Evolutionary conservation across 2,329 filamentous ascomycete genomes (phyloP), one percentile per base, ranked within the genome.

Genomic region (Neocucurbitaria cava): DNA sequence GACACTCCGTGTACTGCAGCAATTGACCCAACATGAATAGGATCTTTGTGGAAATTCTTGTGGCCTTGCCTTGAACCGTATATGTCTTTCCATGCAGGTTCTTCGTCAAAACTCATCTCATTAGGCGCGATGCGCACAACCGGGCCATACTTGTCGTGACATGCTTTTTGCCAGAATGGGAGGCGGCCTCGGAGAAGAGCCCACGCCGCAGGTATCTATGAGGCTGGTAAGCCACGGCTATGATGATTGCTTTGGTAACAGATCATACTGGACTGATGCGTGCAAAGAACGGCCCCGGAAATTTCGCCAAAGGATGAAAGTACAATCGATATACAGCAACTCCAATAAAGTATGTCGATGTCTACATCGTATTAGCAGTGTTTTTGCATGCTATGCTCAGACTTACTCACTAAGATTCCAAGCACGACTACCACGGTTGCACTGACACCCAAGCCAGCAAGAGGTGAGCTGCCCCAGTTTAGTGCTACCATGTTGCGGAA

Each of bases 381-480:
- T 40, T 2, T 8, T 30, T 43, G n/a, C 13, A 28, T 28, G 6
- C 10, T 9, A 18, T 18, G 5, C 5, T 18, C 5, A 5, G 6
- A 10, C n/a, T 5, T 43, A 43, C 41, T 43, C 24, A 43, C 41
- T 1, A 20, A 3, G 17, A 43, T 17, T 5, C 23, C 41, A 18
- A 43, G 15, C 41, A 72, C 11, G 65, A 62, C 1, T 81, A 82
- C 5, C 73, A 62, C 68, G 76, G 74, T 58, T 52, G 65, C 6
- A 68, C 67, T 7, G 54, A 70, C 52, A 15, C 41, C 41, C 41
- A 43, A 30, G 24, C 41, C n/a, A 18, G 41, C 23, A 20, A 43
- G 13, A 9, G 41, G 41, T 30, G 41, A 28, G 24, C 11, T 43
- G 10, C 31, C 41, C 23, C 24, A 18, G 26, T 18, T 10, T n/a